Conservation (phyloP, 768 basidiomycete species). For the Dacryopinax primogenitus region DNA sequence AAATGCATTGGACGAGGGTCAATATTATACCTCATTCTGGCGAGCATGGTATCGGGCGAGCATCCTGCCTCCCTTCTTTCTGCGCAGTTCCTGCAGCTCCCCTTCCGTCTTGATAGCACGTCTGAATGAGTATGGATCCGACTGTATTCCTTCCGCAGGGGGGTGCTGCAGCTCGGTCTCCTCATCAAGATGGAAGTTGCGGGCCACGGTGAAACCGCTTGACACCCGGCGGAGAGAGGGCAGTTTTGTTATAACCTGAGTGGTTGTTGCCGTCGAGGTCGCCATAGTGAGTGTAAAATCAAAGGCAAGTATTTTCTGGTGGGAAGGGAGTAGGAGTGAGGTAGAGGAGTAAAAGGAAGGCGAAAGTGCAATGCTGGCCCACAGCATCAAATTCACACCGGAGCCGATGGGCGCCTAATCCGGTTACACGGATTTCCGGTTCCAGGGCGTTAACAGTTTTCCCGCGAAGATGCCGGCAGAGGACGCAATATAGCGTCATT, state of each 20-base stretch:
- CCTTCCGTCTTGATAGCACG: conserved; percentile 47
- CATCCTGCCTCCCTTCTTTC: conserved; percentile 44
- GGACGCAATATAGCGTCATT: background rate
- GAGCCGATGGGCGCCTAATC: background rate
- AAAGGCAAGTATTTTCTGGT: too few relatives aligned
- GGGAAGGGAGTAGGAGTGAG: too few relatives aligned
- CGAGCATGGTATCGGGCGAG: conserved; percentile 53
- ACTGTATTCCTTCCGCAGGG: background rate
- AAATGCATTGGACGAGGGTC: conserved; percentile 3
- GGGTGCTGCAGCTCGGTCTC: background rate
- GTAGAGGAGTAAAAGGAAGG: background rate
- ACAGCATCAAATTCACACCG: background rate
- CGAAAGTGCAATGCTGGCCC: background rate
- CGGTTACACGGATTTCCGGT: background rate
- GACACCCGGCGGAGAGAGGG: background rate
- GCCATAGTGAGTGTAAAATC: background rate
- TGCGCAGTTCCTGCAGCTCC: conserved; percentile 50
- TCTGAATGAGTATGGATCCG: conserved; percentile 57
- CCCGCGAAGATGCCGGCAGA: background rate
- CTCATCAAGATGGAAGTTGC: background rate
- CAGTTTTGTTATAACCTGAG: background rate
- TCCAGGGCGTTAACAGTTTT: background rate
- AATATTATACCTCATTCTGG: conserved; percentile 54
- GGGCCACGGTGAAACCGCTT: background rate
- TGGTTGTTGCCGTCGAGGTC: background rate